phyloP scores from a whole-genome alignment of 192 early-diverging fungal genomes.

The Gaertneriomyces sp. region DNA sequence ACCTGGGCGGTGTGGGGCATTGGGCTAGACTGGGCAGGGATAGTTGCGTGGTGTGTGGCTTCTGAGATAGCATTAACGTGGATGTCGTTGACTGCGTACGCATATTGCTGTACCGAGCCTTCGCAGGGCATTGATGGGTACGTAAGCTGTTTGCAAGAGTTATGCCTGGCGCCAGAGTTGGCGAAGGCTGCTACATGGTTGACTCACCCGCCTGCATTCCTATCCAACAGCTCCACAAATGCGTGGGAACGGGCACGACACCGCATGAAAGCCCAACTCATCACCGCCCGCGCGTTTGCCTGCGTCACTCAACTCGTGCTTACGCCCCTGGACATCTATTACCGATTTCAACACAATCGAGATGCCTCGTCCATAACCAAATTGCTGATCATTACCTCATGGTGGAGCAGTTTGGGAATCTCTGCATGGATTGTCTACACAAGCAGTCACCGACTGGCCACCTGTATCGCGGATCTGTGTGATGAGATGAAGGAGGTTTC shows the following conservation, averaged over 20 bases:
- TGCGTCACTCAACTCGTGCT: not conserved
- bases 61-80: not conserved
- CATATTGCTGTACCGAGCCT: not conserved
- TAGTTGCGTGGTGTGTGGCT: not conserved
- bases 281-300: not conserved
- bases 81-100: not conserved
- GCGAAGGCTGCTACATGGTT: too few species aligned
- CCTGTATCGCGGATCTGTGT: not conserved
- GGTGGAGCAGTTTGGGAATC: slow-evolving; percentile 1
- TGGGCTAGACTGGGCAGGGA: not conserved
- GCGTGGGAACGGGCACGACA: not conserved
- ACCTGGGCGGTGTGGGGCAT: not conserved
- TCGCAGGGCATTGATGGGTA: not conserved
- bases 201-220: not conserved
- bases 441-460: not conserved
- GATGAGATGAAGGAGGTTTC: not conserved
- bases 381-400: not conserved
- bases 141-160: not conserved
- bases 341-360: not conserved
- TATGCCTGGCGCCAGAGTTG: not conserved
- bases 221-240: not conserved
- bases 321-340: not conserved
- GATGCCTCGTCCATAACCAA: not conserved
- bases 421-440: not conserved
- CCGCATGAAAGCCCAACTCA: not conserved